phyloP scores from a whole-genome alignment of 1,139 yeast genomes.

The Suhomyces guaymorum region DNA sequence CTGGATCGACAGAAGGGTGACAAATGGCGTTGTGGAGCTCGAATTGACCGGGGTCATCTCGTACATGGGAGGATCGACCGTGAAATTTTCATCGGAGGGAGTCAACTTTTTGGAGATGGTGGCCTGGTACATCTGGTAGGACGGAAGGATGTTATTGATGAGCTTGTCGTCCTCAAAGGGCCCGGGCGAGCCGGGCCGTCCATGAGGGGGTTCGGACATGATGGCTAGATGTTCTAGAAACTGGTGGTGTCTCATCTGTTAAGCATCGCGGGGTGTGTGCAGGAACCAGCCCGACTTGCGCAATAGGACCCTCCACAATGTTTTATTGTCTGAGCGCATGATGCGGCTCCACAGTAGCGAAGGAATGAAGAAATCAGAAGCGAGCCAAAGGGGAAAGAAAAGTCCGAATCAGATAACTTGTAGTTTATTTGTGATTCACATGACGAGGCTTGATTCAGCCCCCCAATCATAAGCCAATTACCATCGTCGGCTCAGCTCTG shows the following conservation, averaged over 20 bases:
- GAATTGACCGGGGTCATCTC: constrained; percentile 39
- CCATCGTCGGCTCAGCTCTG: too few species aligned
- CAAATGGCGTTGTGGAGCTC: constrained; percentile 14
- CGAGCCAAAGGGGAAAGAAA: too few species aligned
- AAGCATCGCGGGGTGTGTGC: constrained; percentile 1
- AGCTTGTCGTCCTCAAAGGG: constrained; percentile 21
- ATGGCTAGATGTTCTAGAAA: neutral
- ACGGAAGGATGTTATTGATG: constrained; percentile 45
- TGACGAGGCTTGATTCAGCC: too few species aligned
- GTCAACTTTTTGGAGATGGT: constrained; percentile 43
- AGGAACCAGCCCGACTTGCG: too few species aligned
- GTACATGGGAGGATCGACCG: constrained; percentile 46
- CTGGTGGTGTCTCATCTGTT: neutral
- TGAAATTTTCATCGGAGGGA: constrained; percentile 43
- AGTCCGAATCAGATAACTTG: too few species aligned
- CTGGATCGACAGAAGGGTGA: constrained; percentile 5
- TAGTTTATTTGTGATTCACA: too few species aligned
- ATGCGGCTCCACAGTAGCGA: too few species aligned
- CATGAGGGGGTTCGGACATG: constrained; percentile 2
- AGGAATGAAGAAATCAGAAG: too few species aligned
- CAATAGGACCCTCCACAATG: too few species aligned
- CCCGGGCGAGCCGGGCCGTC: constrained; percentile 8
- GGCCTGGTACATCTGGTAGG: constrained; percentile 49
- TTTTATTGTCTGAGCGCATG: too few species aligned
- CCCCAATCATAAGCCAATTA: too few species aligned